Conservation (phyloP, 495 filamentous ascomycete genomes). For the Penicillium odoratum region DNA sequence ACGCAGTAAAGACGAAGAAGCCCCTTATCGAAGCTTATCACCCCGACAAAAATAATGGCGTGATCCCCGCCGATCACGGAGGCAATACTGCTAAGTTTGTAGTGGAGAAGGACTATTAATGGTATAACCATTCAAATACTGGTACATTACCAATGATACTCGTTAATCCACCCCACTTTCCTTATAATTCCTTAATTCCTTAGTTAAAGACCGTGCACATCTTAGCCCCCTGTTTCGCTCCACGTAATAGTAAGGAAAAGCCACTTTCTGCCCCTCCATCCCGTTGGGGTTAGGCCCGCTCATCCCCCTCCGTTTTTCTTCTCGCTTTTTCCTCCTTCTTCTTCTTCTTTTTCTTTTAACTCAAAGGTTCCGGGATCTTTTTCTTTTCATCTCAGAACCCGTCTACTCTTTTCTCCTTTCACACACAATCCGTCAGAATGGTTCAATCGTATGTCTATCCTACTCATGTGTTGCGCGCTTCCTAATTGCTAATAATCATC, state of each 20-base stretch:
- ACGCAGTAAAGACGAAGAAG: background rate
- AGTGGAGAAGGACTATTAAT: background rate
- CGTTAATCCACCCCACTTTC: background rate
- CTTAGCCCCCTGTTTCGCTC: background rate
- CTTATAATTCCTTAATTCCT: background rate
- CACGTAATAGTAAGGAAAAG: constrained; percentile 4
- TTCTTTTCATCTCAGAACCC: constrained; percentile 23
- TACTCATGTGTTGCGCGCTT: constrained; percentile 13
- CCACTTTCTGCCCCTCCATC: constrained; percentile 27
- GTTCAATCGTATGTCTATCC: constrained; percentile 67
- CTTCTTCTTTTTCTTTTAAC: constrained; percentile 20
- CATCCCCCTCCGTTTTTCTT: constrained; percentile 34
- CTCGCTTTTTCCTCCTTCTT: constrained; percentile 24
- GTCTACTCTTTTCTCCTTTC: constrained; percentile 21
- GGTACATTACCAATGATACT: background rate
- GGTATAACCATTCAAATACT: background rate
- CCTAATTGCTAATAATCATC: constrained; percentile 17
- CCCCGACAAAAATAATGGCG: constrained; percentile 18
- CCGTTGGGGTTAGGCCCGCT: constrained; percentile 22
- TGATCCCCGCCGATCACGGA: constrained; percentile 27
- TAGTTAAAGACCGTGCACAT: background rate
- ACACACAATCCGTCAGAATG: constrained; percentile 59
- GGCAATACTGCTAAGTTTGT: background rate
- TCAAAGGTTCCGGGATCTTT: constrained; percentile 30
- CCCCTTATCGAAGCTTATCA: constrained; percentile 15